Evolutionary conservation across 139 green algal species (phyloP).

Genomic region (Volvox reticuliferus): DNA sequence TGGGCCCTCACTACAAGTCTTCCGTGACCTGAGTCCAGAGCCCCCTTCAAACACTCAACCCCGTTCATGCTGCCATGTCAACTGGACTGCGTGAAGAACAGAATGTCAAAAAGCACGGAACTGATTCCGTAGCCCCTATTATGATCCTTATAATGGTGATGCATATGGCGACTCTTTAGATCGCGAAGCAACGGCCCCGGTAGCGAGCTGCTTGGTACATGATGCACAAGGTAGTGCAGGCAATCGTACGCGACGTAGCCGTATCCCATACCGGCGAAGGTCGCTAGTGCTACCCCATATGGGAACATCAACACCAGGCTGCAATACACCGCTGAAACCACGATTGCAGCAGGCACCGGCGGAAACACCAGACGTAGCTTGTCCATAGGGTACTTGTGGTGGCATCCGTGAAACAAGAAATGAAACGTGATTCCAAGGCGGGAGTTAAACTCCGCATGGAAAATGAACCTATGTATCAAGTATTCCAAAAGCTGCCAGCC

Average conservation of each 20-base stretch:
- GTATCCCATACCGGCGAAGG: constrained; percentile 83
- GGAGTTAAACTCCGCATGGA: constrained; percentile 76
- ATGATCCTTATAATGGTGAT: constrained; percentile 86
- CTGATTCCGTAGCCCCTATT: constrained; percentile 84
- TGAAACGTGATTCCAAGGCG: constrained; percentile 87
- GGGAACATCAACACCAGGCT: constrained; percentile 54
- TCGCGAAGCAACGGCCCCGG: constrained; percentile 52
- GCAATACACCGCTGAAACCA: constrained; percentile 64
- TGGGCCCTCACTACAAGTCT: too few relatives aligned
- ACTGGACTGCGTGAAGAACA: constrained; percentile 72
- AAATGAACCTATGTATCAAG: constrained; percentile 91
- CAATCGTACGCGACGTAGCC: constrained; percentile 96
- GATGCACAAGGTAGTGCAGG: constrained; percentile 89
- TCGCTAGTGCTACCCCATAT: constrained; percentile 35
- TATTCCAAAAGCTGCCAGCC: constrained; percentile 95
- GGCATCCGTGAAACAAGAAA: constrained; percentile 95
- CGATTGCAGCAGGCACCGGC: constrained; percentile 72
- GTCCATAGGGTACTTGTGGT: constrained; percentile 97
- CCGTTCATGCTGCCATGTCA: too few relatives aligned
- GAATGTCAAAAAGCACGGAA: constrained; percentile 78
- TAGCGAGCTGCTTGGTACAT: constrained; percentile 24
- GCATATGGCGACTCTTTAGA: constrained; percentile 75
- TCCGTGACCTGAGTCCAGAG: too few relatives aligned
- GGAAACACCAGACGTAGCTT: constrained; percentile 92
- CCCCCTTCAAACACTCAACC: too few relatives aligned